phyloP scores from a whole-genome alignment of 176 grass and related monocot genomes.

The Carex littledalei region DNA sequence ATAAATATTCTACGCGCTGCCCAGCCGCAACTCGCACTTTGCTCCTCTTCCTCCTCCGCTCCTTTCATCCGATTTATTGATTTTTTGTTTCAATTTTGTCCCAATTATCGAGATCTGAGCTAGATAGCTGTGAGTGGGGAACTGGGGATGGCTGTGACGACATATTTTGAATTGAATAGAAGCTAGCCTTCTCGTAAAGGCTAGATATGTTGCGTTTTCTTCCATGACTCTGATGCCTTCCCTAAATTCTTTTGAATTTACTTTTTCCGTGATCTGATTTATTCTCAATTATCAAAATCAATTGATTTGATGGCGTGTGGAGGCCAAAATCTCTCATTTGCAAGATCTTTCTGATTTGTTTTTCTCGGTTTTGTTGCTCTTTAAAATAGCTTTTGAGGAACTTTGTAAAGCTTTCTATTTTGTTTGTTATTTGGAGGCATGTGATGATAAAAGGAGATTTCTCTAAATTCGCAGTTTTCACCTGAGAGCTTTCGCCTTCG shows the following conservation, averaged over 20 bases:
- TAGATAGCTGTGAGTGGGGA: no score
- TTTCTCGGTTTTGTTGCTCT: no score
- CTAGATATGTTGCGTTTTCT: constrained; percentile 42
- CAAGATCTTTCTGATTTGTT: no score
- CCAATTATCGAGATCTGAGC: background rate
- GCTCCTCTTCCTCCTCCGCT: background rate
- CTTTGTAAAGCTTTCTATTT: background rate
- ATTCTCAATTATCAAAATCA: no score
- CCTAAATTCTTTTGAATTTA: background rate
- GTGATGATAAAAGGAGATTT: constrained; percentile 15
- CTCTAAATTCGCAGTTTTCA: constrained; percentile 14
- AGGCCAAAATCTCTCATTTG: no score
- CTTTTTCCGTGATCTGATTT: no score
- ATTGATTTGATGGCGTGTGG: no score
- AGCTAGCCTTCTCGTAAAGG: constrained; percentile 21
- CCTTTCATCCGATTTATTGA: background rate
- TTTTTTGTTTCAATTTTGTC: no score
- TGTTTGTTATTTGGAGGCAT: background rate
- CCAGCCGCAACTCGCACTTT: background rate
- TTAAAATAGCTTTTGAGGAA: background rate
- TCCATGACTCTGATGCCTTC: constrained; percentile 71
- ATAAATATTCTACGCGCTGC: background rate
- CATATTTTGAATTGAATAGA: constrained; percentile 26
- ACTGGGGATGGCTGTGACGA: constrained; percentile 28
- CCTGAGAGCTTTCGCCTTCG: constrained; percentile 16